Evolutionary conservation across 2,329 filamentous ascomycete genomes (phyloP).

Genomic region (Fusarium abutilonis): DNA sequence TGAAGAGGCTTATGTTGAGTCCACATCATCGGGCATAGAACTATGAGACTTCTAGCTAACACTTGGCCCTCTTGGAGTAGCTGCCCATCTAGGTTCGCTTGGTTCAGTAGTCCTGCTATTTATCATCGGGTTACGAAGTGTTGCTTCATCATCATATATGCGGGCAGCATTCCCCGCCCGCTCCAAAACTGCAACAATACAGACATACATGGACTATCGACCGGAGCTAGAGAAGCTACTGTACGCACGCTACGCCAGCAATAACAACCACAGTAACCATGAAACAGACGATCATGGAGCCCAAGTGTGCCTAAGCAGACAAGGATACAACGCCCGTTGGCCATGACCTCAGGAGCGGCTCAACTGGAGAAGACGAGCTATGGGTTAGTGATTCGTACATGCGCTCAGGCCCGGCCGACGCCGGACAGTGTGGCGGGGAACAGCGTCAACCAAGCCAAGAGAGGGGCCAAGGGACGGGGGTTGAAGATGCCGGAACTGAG

Average conservation of each 20-base stretch:
- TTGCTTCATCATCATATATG: slow-evolving; percentile 6
- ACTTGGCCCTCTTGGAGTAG: neutral
- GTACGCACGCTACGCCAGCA: no score
- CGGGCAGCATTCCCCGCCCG: slow-evolving; percentile 18
- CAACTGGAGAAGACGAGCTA: slow-evolving; percentile 2
- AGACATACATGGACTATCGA: slow-evolving; percentile 10
- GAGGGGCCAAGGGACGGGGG: slow-evolving; percentile 20
- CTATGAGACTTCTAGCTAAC: neutral
- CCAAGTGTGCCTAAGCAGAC: slow-evolving; percentile 10
- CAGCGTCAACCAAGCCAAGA: slow-evolving; percentile 21
- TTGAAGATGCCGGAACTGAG: slow-evolving; percentile 26
- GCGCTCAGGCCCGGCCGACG: slow-evolving; percentile 14
- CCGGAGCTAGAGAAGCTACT: neutral
- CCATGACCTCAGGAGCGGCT: slow-evolving; percentile 1
- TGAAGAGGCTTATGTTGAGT: neutral
- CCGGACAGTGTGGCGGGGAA: slow-evolving; percentile 26
- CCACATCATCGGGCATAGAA: neutral
- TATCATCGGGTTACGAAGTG: neutral
- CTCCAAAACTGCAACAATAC: slow-evolving; percentile 23
- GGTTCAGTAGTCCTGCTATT: neutral
- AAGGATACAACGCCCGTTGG: slow-evolving; percentile 10
- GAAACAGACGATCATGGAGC: slow-evolving; percentile 21
- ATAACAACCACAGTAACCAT: slow-evolving; percentile 2
- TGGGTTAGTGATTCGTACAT: slow-evolving; percentile 22
- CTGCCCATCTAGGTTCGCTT: neutral